Evolutionary conservation across 768 basidiomycete species (phyloP), one percentile per base, ranked within the genome.

Genomic region (Leccinum rimulosum): DNA sequence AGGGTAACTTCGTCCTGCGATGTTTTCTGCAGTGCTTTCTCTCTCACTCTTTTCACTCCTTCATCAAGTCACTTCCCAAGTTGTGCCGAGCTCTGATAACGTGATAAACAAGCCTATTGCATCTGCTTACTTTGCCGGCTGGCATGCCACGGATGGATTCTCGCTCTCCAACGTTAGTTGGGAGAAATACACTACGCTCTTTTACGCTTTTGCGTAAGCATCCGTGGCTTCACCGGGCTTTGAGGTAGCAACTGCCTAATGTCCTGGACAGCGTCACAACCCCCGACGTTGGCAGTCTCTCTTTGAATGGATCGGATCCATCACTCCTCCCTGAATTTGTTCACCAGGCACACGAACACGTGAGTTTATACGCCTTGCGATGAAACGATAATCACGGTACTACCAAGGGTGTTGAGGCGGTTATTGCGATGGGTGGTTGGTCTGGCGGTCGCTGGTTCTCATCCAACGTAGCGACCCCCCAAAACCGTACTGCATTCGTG

Each of bases 391-490:
- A 3, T 59, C n/a, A 54, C 22, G 28, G 2, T 33, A 12, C 33
- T 54, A 17, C 19, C 61, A 49, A 89, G 87, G 65, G 70, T 61
- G 85, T 89, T 11, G 74, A 77, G 50, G 83, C 88, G 0, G 68
- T 80, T 11, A 59, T 88, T 30, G 82, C 84, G 0, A 75, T 93
- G 17, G 90, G 90, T 30, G 90, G 90, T 25, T 91, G 87, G 87
- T 77, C 74, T 4, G 90, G 89, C 5, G 79, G 84, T 2, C 69
- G 62, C 28, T 88, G 77, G 69, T 91, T 84, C 69, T 91, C 89
- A 1, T 75, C 82, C 6, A 75, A 79, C 15, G 81, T 91, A 12
- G 82, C 79, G 4, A 84, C 80, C 5, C 70, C 82, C 0, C 70
- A 69, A 47, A 50, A 84, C 64, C 78, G 86, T 14, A 83, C 84